phyloP scores from a whole-genome alignment of 1,284 basidiomycete species.

The Porodaedalea pini region DNA sequence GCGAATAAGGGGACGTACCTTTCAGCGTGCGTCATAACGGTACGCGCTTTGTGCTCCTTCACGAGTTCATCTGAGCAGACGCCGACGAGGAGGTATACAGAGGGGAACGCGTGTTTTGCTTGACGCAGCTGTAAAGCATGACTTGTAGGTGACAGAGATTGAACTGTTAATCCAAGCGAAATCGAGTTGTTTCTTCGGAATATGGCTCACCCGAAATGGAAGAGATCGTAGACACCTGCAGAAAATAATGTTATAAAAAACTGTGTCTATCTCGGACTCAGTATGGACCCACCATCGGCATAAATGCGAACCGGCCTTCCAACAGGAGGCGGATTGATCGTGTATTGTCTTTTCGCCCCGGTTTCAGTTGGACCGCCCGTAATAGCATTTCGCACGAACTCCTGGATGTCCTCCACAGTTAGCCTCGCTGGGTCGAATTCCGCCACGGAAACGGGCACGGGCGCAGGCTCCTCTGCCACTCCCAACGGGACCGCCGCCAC shows the following conservation, averaged over 20 bases:
- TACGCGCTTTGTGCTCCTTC: conserved; percentile 68
- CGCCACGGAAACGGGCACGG: conserved; percentile 37
- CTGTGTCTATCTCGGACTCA: neutral
- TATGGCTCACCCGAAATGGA: conserved; percentile 80
- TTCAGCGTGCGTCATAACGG: conserved; percentile 86
- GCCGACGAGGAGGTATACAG: conserved; percentile 86
- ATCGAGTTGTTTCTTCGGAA: neutral
- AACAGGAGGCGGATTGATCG: conserved; percentile 78
- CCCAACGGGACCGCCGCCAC: conserved; percentile 23
- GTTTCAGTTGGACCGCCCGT: conserved; percentile 38
- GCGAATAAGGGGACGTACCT: conserved; percentile 40
- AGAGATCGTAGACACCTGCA: conserved; percentile 86
- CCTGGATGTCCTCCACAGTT: conserved; percentile 69
- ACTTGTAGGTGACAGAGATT: conserved; percentile 47
- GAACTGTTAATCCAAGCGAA: conserved; percentile 20
- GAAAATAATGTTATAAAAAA: conserved; percentile 26
- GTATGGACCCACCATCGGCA: conserved; percentile 69
- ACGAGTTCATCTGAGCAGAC: conserved; percentile 86
- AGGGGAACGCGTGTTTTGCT: conserved; percentile 89
- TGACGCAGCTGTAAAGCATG: conserved; percentile 93
- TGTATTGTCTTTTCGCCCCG: conserved; percentile 63
- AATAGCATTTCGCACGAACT: conserved; percentile 63
- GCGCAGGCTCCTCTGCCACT: conserved; percentile 41
- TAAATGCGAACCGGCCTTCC: conserved; percentile 87
- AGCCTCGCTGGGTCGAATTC: conserved; percentile 64